phyloP scores from a whole-genome alignment of 306 rosid genomes.

The Quillaja saponaria region DNA sequence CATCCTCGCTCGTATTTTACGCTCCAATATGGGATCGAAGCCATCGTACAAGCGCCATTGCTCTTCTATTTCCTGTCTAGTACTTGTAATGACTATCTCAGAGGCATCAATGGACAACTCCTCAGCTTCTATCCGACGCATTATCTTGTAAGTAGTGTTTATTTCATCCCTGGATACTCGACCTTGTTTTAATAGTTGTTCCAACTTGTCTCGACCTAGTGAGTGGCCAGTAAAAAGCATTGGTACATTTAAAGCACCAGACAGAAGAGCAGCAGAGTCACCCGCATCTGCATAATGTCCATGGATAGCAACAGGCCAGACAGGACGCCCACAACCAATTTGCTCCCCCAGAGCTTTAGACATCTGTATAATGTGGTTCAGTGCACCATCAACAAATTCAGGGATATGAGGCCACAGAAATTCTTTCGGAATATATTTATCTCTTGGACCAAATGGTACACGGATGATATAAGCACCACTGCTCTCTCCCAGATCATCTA shows the following conservation, averaged over 20 bases:
- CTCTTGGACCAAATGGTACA: conserved; percentile 59
- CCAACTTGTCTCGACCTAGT: conserved; percentile 60
- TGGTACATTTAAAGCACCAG: conserved; percentile 62
- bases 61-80: conserved; percentile 63
- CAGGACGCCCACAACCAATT: conserved; percentile 50
- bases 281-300: conserved; percentile 75
- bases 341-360: conserved; percentile 62
- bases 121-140: conserved; percentile 71
- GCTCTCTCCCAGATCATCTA: conserved; percentile 54
- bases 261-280: conserved; percentile 61
- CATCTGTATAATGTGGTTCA: conserved; percentile 52
- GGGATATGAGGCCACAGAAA: conserved; percentile 56
- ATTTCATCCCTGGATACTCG: conserved; percentile 63
- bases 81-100: conserved; percentile 64
- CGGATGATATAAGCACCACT: conserved; percentile 56
- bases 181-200: conserved; percentile 63
- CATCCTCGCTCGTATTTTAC: conserved; percentile 58
- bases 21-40: conserved; percentile 64
- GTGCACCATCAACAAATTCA: conserved; percentile 59
- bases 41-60: conserved; percentile 73
- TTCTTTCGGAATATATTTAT: conserved; percentile 54
- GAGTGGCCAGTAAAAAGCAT: conserved; percentile 67
- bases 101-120: conserved; percentile 61
- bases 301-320: conserved; percentile 64
- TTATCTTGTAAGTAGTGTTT: conserved; percentile 53